Evolutionary conservation across 129 eudicot species (phyloP).

Genomic region (Smallanthus sonchifolius): DNA sequence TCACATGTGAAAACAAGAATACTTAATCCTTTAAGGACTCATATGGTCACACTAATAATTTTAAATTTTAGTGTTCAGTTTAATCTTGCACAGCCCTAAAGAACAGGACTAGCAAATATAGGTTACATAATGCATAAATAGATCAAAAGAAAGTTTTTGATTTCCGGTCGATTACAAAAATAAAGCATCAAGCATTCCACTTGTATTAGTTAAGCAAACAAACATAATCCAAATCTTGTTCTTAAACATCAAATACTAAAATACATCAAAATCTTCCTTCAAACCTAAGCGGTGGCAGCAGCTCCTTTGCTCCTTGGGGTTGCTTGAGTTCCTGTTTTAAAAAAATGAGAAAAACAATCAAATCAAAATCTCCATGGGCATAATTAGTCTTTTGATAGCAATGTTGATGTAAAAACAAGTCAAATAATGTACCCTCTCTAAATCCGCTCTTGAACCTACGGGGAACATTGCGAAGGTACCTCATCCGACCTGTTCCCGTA

Average conservation of each 20-base stretch:
- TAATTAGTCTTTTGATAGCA: neutral
- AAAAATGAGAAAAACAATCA: neutral
- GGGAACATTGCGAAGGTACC: slow-evolving; percentile 63
- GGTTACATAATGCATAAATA: neutral
- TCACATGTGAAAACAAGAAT: too few relatives aligned
- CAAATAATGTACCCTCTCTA: slow-evolving; percentile 46
- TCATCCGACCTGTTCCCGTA: slow-evolving; percentile 70
- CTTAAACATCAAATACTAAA: slow-evolving; percentile 2
- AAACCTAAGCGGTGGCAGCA: slow-evolving; percentile 41
- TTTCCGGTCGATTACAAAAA: slow-evolving; percentile 12
- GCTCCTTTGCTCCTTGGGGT: slow-evolving; percentile 61
- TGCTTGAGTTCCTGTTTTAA: slow-evolving; percentile 52
- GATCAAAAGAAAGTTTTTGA: slow-evolving; percentile 14
- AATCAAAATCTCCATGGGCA: neutral
- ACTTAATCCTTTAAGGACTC: too few relatives aligned
- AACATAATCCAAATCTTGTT: slow-evolving; percentile 22
- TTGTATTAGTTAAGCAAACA: slow-evolving; percentile 15
- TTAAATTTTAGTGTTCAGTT: too few relatives aligned
- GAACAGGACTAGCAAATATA: neutral
- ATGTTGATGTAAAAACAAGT: too few relatives aligned
- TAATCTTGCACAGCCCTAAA: too few relatives aligned
- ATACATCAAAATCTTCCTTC: slow-evolving; percentile 22
- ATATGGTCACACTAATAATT: too few relatives aligned
- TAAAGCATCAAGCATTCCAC: neutral
- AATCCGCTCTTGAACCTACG: slow-evolving; percentile 64